Evolutionary conservation across 192 early-diverging fungal genomes (phyloP).

Genomic region (Helicostylum pulchrum): DNA sequence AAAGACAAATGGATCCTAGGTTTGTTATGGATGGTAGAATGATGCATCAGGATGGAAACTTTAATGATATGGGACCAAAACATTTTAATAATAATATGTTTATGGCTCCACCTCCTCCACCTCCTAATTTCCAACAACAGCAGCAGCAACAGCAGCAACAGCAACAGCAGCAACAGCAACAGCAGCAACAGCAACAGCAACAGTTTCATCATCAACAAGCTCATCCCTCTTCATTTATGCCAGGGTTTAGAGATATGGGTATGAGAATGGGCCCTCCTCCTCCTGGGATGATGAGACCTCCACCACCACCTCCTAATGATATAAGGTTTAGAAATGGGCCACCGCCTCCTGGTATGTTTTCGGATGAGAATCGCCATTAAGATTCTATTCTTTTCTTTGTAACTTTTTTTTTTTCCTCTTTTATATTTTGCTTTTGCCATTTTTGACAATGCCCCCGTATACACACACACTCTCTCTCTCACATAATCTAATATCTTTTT

Average conservation of each 20-base stretch:
- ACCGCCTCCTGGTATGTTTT: constrained; percentile 15
- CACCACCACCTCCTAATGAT: background rate
- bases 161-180: constrained; percentile 23
- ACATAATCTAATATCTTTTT: background rate
- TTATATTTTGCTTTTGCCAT: background rate
- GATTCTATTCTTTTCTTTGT: background rate
- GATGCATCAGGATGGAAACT: background rate
- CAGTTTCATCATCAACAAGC: constrained; percentile 17
- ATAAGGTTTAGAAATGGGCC: constrained; percentile 12
- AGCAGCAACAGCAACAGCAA: constrained; percentile 19
- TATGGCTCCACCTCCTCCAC: constrained; percentile 16
- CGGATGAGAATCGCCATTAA: constrained; percentile 4
- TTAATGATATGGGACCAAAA: background rate
- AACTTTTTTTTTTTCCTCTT: background rate
- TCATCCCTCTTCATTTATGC: constrained; percentile 10
- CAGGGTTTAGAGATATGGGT: constrained; percentile 4
- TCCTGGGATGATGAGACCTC: constrained; percentile 8
- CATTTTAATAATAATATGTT: constrained; percentile 18
- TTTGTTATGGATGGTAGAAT: constrained; percentile 11
- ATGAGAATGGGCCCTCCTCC: constrained; percentile 15
- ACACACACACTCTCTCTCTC: background rate
- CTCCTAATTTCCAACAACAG: constrained; percentile 16
- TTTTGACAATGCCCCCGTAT: constrained; percentile 1
- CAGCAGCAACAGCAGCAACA: constrained; percentile 19
- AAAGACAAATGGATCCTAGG: constrained; percentile 15